Conservation (phyloP, 768 basidiomycete species). For the Xerocomellus intermedius region DNA sequence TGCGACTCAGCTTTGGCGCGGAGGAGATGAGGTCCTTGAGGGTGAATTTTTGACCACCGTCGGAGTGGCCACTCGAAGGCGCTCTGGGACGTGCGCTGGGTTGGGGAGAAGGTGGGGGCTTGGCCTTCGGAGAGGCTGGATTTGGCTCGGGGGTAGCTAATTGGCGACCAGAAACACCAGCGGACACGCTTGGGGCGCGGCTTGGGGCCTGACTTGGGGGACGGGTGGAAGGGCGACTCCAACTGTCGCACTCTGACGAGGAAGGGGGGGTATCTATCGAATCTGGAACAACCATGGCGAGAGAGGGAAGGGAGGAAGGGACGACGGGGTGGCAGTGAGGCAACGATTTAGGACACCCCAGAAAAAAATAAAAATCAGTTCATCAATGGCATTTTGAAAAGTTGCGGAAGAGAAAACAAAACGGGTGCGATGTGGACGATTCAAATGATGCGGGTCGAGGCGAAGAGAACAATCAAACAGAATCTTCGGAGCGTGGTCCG, state of each 20-base stretch:
- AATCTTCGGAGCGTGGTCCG: conserved; percentile 9
- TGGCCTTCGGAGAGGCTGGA: conserved; percentile 20
- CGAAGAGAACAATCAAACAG: conserved; percentile 5
- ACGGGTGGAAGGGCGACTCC: conserved; percentile 60
- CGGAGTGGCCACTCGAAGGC: conserved; percentile 52
- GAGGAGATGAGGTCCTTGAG: conserved; percentile 76
- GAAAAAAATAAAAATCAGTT: conserved; percentile 10
- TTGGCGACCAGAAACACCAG: conserved; percentile 40
- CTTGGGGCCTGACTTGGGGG: conserved; percentile 56
- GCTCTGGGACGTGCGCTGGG: conserved; percentile 34
- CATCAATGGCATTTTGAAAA: conserved; percentile 6
- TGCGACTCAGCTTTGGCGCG: conserved; percentile 74
- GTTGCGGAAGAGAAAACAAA: neutral
- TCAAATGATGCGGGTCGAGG: conserved; percentile 12
- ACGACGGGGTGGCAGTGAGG: neutral
- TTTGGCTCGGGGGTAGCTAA: conserved; percentile 30
- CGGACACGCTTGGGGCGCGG: conserved; percentile 36
- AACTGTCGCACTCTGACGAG: conserved; percentile 56
- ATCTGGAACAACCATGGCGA: conserved; percentile 39
- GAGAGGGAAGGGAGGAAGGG: conserved; percentile 13
- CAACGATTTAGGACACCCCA: neutral
- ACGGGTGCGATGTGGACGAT: conserved; percentile 8
- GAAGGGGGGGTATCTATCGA: conserved; percentile 47
- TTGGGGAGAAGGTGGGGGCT: conserved; percentile 15
- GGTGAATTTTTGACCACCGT: conserved; percentile 71